Evolutionary conservation across 495 filamentous ascomycete species (phyloP).

Genomic region (Hapsidospora chrysogenum): DNA sequence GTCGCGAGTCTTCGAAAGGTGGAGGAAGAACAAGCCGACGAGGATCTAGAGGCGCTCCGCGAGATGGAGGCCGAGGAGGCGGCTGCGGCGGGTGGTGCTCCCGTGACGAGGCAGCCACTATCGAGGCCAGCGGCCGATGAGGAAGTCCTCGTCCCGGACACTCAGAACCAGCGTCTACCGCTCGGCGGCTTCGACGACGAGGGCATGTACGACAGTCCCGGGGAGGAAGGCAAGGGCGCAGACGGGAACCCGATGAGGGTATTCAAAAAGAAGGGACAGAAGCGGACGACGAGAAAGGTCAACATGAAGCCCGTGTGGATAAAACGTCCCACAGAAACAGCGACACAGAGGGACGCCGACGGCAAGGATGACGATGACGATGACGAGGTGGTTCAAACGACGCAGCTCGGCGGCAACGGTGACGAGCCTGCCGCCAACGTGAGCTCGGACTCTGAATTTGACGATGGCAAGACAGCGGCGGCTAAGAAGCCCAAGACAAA

Average conservation of each 20-base stretch:
- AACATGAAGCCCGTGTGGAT: conserved; percentile 42
- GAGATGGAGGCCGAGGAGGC: conserved; percentile 53
- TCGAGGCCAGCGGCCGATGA: conserved; percentile 6
- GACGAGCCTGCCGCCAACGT: conserved; percentile 7
- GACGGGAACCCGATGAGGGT: conserved; percentile 34
- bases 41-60: conserved; percentile 65
- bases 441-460: conserved; percentile 9
- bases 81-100: conserved; percentile 4
- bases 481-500: conserved; percentile 19
- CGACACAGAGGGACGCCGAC: conserved; percentile 1
- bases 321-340: conserved; percentile 17
- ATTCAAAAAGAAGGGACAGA: conserved; percentile 89
- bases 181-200: conserved; percentile 48
- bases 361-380: neutral
- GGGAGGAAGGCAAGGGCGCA: conserved; percentile 24
- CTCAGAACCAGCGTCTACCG: conserved; percentile 31
- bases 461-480: conserved; percentile 11
- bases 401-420: neutral
- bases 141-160: conserved; percentile 42
- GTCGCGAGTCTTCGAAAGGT: conserved; percentile 62
- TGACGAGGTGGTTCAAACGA: neutral
- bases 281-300: conserved; percentile 65
- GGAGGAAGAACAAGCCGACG: conserved; percentile 60
- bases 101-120: conserved; percentile 4
- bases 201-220: conserved; percentile 27